These are phyloP conservation scores for Microsporum canis DNA, from an alignment of 2,329 filamentous ascomycete species.

Conservation along the genomic window DNA sequence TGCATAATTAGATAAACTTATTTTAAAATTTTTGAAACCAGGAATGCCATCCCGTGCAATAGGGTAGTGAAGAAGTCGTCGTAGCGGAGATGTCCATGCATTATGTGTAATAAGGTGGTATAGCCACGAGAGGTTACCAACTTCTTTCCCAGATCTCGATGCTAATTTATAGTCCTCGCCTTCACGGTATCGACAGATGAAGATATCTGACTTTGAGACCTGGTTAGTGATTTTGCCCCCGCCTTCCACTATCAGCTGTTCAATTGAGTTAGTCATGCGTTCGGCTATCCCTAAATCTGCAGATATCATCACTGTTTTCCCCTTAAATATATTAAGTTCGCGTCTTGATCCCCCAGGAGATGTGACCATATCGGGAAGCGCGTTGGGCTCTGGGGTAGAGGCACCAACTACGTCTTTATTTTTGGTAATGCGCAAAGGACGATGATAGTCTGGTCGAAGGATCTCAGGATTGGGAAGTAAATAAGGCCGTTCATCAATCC, in stretches of 20 bases:
- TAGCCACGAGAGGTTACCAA: conserved; percentile 88
- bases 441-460: conserved; percentile 46
- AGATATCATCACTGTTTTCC: conserved; percentile 66
- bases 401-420: conserved; percentile 58
- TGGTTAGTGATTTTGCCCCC: conserved; percentile 57
- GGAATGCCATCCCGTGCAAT: conserved; percentile 64
- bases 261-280: conserved; percentile 56
- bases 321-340: conserved; percentile 62
- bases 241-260: conserved; percentile 57
- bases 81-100: conserved; percentile 74
- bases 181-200: conserved; percentile 77
- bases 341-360: conserved; percentile 28
- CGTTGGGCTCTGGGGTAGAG: conserved; percentile 41
- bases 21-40: conserved; percentile 63
- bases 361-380: conserved; percentile 24
- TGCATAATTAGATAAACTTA: conserved; percentile 92
- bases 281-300: conserved; percentile 59
- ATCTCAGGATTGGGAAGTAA: conserved; percentile 76
- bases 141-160: conserved; percentile 63
- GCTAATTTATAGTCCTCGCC: conserved; percentile 67
- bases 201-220: conserved; percentile 64
- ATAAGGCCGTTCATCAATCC: conserved; percentile 83
- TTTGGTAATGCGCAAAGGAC: conserved; percentile 43
- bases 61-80: conserved; percentile 81
- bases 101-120: conserved; percentile 85